phyloP scores from a whole-genome alignment of 1,284 basidiomycete species.

The Melampsora abietis-canadensis region DNA sequence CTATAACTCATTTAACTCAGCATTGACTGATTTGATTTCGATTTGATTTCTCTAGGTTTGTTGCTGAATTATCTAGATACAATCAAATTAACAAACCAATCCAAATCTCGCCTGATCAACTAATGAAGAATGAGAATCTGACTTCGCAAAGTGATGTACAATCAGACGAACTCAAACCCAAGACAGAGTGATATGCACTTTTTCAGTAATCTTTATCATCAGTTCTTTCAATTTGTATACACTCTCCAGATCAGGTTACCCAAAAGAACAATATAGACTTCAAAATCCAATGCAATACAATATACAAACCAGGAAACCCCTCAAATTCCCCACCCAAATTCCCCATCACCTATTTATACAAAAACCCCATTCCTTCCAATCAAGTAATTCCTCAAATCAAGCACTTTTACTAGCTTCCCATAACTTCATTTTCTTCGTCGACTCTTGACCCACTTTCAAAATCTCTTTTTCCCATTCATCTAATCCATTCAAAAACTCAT shows the following conservation, averaged over 20 bases:
- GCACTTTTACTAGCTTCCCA: constrained; percentile 18
- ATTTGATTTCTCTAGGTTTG: constrained; percentile 9
- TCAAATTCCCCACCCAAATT: not conserved
- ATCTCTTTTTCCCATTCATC: constrained; percentile 52
- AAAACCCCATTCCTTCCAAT: not conserved
- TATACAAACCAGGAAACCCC: too few relatives aligned
- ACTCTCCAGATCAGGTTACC: not conserved
- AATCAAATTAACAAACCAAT: constrained; percentile 39
- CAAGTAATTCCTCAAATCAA: not conserved
- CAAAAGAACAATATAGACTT: too few relatives aligned
- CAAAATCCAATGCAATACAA: not conserved
- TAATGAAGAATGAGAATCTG: not conserved
- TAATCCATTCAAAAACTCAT: constrained; percentile 49
- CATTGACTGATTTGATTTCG: too few relatives aligned
- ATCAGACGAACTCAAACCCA: not conserved
- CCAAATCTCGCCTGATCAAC: not conserved
- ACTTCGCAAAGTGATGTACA: not conserved
- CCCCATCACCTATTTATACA: not conserved
- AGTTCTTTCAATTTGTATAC: not conserved
- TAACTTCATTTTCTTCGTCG: not conserved
- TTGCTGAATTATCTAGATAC: constrained; percentile 23
- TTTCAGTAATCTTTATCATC: too few relatives aligned
- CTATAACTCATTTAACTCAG: too few relatives aligned
- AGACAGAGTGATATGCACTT: constrained; percentile 17
- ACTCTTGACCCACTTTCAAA: constrained; percentile 13